Evolutionary conservation across 352 stramenopile genomes (phyloP), one percentile per base, ranked within the genome.

Genomic region (Phytophthora melonis): DNA sequence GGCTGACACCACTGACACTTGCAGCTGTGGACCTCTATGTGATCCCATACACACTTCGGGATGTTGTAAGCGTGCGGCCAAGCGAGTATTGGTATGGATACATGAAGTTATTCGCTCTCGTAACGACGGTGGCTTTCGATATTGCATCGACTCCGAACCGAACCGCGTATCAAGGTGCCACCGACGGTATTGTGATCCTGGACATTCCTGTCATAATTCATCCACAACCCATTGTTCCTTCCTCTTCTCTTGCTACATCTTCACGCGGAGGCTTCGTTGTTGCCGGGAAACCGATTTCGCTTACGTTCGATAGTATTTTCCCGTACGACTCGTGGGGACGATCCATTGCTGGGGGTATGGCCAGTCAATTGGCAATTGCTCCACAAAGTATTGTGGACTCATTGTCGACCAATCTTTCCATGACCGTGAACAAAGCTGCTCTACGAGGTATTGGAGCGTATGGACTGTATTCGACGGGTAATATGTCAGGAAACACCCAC

Each of bases 61-160:
- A 81, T 19, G 55, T 58, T 0, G 61, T 88, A n/a, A 66, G 49
- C 10, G 64, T 86, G 6, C 79, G 78, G 1, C 71, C 79, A 3
- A 55, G 63, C 25, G 50, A 80, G 14, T 77, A 70, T 21, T 70
- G 75, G 58, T 75, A 80, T 1, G 81, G 75, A 1, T 83, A 73
- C 43, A 62, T 86, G 30, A 75, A 72, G 13, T 23, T 88, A 16
- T 85, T 83, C 62, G 72, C 77, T n/a, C 74, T 88, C 4, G 47
- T 80, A 5, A 83, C 81, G 19, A 85, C 81, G 0, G 81, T 86
- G 19, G 32, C 66, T 27, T 84, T 87, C 47, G 77, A 82, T 52
- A 78, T 89, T 56, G 62, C 3, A 9, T 34, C 59, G 16, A 54
- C 52, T 4, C 34, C 75, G 7, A 82, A 74, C 47, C 65, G 63